phyloP scores from a whole-genome alignment of 495 filamentous ascomycete species.

The Penicillium pancosmium region DNA sequence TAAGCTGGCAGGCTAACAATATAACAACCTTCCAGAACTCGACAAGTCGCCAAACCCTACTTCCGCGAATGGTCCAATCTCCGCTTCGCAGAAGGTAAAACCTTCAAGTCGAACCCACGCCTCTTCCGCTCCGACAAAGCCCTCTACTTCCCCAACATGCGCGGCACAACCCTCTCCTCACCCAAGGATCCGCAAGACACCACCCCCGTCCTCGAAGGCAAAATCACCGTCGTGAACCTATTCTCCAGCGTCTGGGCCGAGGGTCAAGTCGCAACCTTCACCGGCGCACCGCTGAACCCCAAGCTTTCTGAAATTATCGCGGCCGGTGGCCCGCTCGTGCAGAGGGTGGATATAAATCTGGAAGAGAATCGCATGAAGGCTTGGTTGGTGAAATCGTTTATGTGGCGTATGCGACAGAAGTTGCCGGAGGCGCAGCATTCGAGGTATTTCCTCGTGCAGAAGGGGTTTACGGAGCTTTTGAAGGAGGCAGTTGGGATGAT shows the following conservation, averaged over 20 bases:
- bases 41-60: conserved; percentile 74
- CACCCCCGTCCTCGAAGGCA: conserved; percentile 68
- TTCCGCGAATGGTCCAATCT: conserved; percentile 92
- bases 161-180: conserved; percentile 69
- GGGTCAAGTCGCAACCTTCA: conserved; percentile 74
- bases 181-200: conserved; percentile 61
- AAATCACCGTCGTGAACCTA: conserved; percentile 75
- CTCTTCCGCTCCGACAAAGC: conserved; percentile 75
- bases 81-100: conserved; percentile 80
- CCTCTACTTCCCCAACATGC: conserved; percentile 92
- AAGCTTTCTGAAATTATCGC: conserved; percentile 57
- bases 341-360: conserved; percentile 82
- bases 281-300: conserved; percentile 63
- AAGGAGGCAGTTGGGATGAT: conserved; percentile 77
- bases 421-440: conserved; percentile 63
- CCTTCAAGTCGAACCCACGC: conserved; percentile 75
- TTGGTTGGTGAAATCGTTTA: conserved; percentile 70
- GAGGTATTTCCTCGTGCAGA: conserved; percentile 81
- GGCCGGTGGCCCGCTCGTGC: conserved; percentile 48
- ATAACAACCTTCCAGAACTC: conserved; percentile 34
- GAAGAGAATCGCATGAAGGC: conserved; percentile 81
- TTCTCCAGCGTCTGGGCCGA: conserved; percentile 86
- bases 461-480: conserved; percentile 72
- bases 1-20: too few species aligned
- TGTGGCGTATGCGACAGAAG: conserved; percentile 58